Conservation (phyloP, 768 basidiomycete genomes). For the Pholiota conissans region DNA sequence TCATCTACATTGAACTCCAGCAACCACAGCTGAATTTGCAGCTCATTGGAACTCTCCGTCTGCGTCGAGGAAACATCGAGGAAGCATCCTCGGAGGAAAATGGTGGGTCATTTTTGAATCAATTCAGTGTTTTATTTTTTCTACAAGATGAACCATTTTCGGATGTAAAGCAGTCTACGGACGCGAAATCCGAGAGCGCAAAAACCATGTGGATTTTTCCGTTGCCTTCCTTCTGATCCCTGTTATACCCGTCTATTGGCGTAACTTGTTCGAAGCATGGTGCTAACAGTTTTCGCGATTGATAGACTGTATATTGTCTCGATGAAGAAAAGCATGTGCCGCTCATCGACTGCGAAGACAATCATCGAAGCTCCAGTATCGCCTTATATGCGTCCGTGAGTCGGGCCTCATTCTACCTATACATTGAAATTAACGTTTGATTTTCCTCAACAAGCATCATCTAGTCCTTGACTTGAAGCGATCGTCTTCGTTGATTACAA, state of each 20-base stretch:
- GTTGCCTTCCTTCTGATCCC: constrained; percentile 65
- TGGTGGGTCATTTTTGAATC: constrained; percentile 4
- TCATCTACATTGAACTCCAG: neutral
- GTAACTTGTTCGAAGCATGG: constrained; percentile 1
- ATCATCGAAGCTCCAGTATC: constrained; percentile 2
- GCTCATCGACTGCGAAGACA: neutral
- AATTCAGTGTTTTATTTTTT: constrained; percentile 2
- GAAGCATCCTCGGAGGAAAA: neutral
- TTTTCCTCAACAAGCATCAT: neutral
- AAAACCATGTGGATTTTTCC: constrained; percentile 56
- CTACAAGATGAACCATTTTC: constrained; percentile 25
- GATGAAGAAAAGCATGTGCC: neutral
- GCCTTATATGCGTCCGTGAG: neutral
- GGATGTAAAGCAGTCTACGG: constrained; percentile 27
- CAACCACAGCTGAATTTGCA: neutral
- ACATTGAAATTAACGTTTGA: neutral
- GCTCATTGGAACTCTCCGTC: neutral
- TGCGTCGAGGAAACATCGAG: neutral
- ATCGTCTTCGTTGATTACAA: neutral
- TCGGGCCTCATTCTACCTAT: neutral
- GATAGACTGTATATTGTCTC: neutral
- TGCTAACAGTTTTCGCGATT: constrained; percentile 13
- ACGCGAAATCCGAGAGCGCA: constrained; percentile 31
- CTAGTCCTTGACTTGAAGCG: neutral
- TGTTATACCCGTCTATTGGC: constrained; percentile 1